Percentiles rank a stretch among this genome's conserved stretches.
Conservation (phyloP, 1,284 basidiomycete genomes). For the Cryptococcus hybrid region DNA sequence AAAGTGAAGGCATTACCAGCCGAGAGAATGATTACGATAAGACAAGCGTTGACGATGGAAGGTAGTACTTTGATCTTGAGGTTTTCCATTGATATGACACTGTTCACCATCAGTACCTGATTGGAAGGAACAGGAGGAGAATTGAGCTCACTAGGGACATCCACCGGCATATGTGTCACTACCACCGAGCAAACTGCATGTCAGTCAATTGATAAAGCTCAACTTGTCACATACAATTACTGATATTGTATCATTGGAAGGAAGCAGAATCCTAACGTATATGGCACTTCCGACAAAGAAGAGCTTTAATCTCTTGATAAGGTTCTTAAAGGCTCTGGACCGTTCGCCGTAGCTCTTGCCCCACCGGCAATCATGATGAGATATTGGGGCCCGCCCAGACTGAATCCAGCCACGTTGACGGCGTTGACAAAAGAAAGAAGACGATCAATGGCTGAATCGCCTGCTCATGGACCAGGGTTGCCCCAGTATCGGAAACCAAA, state of each 20-base stretch:
- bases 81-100: conserved; percentile 43
- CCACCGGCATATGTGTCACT: conserved; percentile 12
- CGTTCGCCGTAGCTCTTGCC: conserved; percentile 15
- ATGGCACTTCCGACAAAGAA: conserved; percentile 35
- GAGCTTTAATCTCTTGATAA: conserved; percentile 29
- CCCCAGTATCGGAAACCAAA: conserved; percentile 14
- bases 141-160: conserved; percentile 11
- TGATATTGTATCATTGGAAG: conserved; percentile 10
- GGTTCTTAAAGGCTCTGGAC: conserved; percentile 34
- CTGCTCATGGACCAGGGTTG: conserved; percentile 1
- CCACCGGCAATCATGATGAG: conserved; percentile 23
- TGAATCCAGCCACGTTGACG: conserved; percentile 32
- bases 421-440: conserved; percentile 13
- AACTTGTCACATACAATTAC: neutral
- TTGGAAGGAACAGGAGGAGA: neutral
- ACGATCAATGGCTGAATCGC: neutral
- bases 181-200: conserved; percentile 18
- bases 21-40: conserved; percentile 44
- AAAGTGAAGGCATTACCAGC: conserved; percentile 38
- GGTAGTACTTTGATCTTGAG: conserved; percentile 43
- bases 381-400: conserved; percentile 24
- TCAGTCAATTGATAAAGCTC: too few species aligned
- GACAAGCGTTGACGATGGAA: conserved; percentile 41
- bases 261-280: conserved; percentile 24
- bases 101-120: conserved; percentile 25